phyloP scores from a whole-genome alignment of 23 red algal species.

The Gracilaria gracilis region DNA sequence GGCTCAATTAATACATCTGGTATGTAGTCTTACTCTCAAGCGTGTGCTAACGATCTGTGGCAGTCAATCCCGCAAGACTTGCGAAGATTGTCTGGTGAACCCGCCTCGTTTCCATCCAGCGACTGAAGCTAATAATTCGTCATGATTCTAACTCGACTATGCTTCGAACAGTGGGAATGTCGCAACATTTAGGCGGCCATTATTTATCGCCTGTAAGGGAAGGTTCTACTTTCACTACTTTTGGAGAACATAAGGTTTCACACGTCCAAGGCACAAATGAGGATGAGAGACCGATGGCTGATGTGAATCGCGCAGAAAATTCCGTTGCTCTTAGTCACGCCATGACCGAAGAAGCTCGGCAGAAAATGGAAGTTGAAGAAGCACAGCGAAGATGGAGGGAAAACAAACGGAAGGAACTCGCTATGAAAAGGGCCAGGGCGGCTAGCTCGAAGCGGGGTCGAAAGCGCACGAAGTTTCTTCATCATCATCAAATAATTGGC shows the following conservation, averaged over 20 bases:
- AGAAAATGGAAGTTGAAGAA: constrained; percentile 37
- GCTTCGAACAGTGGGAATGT: not conserved
- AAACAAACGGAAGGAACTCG: constrained; percentile 64
- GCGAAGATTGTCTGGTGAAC: not conserved
- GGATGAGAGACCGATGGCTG: not conserved
- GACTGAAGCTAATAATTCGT: not conserved
- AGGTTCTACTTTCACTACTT: not conserved
- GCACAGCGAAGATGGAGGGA: constrained; percentile 64
- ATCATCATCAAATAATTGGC: not conserved
- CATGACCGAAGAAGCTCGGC: constrained; percentile 7
- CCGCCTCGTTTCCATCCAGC: not conserved
- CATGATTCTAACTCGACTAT: not conserved
- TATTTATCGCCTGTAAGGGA: not conserved
- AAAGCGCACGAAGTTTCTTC: constrained; percentile 19
- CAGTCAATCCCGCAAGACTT: not conserved
- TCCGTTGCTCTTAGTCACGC: not conserved
- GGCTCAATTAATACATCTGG: not conserved
- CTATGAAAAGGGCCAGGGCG: constrained; percentile 40
- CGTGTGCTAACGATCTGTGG: not conserved
- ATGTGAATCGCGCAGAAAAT: not conserved
- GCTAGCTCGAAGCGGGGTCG: constrained; percentile 62
- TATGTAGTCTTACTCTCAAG: constrained; percentile 1
- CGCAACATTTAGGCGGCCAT: not conserved
- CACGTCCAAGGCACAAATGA: not conserved
- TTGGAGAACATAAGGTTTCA: not conserved